Evolutionary conservation across 1,284 basidiomycete genomes (phyloP), one percentile per base, ranked within the genome.

Genomic region (Fomitopsis betulina): DNA sequence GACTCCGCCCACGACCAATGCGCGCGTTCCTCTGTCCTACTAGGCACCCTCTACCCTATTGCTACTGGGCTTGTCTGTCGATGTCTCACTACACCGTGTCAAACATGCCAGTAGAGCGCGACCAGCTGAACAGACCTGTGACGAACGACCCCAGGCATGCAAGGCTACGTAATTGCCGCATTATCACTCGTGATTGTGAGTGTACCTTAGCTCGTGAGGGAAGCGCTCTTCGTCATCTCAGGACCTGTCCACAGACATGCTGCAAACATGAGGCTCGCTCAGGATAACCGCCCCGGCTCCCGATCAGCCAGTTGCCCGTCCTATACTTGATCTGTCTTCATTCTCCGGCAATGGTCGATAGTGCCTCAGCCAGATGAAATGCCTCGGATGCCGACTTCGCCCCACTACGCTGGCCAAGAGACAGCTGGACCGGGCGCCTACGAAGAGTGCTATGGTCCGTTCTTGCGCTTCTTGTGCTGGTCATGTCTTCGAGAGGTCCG

Each of bases 201-300:
- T 35, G 49, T 37, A 35, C 30, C 21, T 51, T 21, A 35, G 19
- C 33, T 23, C 32, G 49, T 51, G 49, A 51, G 49, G 15, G 49
- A 33, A 51, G 15, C 47, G 12, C n/a, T 13, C 49, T 43, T 53
- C 53, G 58, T 54, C 58, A 58, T 55, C 25, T 57, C 45, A 51
- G 21, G 37, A 39, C 58, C 37, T 49, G 47, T 58, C 38, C 54
- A 37, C 52, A 35, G 40, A 42, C 59, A 60, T 45, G 59, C 55
- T 52, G 59, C 15, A 45, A 33, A 57, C 59, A 60, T 27, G 59
- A 60, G 59, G 59, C 55, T 19, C 42, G 59, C 55, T 12, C 42
- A 47, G 54, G 58, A 42, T 23, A 25, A 39, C 56, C 55, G 56
- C 50, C 51, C 56, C 59, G 59, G 54, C 7, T 33, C 47, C 59